These are phyloP conservation scores for Trichoderma sp. DNA, from an alignment of 2,329 filamentous ascomycete genomes.

Conservation along the genomic window DNA sequence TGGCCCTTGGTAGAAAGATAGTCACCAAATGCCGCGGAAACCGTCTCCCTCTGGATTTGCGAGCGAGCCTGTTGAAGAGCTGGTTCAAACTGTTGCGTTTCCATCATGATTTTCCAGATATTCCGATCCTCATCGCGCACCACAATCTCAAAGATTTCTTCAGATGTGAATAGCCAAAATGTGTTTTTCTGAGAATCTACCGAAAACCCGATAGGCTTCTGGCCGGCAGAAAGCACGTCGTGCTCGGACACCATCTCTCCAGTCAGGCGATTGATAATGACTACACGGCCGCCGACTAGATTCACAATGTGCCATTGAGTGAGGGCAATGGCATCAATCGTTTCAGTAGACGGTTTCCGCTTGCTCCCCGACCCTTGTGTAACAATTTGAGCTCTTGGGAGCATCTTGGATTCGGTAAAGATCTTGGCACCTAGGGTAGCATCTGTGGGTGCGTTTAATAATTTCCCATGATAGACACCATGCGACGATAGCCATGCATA, in stretches of 20 bases:
- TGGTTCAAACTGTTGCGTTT: conserved; percentile 80
- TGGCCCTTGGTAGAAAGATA: conserved; percentile 77
- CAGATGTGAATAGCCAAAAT: conserved; percentile 90
- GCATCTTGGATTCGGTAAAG: conserved; percentile 73
- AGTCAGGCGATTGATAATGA: conserved; percentile 83
- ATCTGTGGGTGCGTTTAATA: conserved; percentile 60
- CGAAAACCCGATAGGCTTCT: conserved; percentile 77
- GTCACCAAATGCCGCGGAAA: conserved; percentile 89
- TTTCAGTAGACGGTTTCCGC: conserved; percentile 64
- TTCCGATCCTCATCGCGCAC: conserved; percentile 87
- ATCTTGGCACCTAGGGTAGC: conserved; percentile 67
- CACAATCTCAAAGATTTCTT: conserved; percentile 92
- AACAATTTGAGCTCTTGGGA: conserved; percentile 71
- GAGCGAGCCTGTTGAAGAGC: conserved; percentile 83
- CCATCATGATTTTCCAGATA: conserved; percentile 91
- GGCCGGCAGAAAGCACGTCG: conserved; percentile 73
- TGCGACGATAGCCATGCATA: conserved; percentile 91
- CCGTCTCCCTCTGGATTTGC: conserved; percentile 77
- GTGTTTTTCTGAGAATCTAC: conserved; percentile 94
- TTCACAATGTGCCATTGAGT: conserved; percentile 92
- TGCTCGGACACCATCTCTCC: conserved; percentile 86
- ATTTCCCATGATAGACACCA: conserved; percentile 81
- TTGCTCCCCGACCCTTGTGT: conserved; percentile 63
- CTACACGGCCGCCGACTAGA: conserved; percentile 75
- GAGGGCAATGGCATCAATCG: conserved; percentile 74